Evolutionary conservation across 805 yeast species (phyloP), one percentile per base, ranked within the genome.

Genomic region (Starmerella bombicola): DNA sequence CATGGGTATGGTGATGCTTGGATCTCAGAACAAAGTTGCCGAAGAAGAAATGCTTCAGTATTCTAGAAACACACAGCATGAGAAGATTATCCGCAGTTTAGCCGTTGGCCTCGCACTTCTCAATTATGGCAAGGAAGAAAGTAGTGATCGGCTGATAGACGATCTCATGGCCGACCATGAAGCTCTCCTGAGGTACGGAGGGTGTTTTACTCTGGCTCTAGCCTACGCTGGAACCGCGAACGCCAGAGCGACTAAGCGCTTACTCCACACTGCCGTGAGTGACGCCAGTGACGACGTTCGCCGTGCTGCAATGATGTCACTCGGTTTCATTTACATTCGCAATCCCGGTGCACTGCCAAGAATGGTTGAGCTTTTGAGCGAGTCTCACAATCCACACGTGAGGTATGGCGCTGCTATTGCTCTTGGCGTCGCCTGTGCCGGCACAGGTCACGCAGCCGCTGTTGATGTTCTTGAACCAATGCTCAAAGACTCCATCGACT

Each of bases 401-500:
- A 81, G 98, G 61, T 91, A 91, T 59, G 98, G 98, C 66, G 82
- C 96, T 24, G 95, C 97, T 2, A 68, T 91, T 75, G 98, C 98
- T 0, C 71, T 91, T 48, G 98, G 96, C 64, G 82, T 91, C 47
- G 76, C 97, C 3, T 86, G 97, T 68, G 95, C 96, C 19, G 98
- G 98, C 35, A 78, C 91, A 57, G 91, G 86, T 3, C 66, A 81
- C 41, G 75, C 78, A 43, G 77, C 88, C 30, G 97, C 98, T 0
- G 72, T 91, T 48, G 95, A 85, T 45, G 85, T 91, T 15, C 71
- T 91, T 50, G 93, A 83, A 64, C 95, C 96, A 25, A 71, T 91
- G 66, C 74, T 88, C 21, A 83, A 81, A 56, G 98, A 91, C 62
- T 76, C 95, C 1, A 93, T 85, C 33, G 98, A 91, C 62, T 91